Evolutionary conservation across 75 land plant species (phyloP).

Genomic region (Cupressus sempervirens): DNA sequence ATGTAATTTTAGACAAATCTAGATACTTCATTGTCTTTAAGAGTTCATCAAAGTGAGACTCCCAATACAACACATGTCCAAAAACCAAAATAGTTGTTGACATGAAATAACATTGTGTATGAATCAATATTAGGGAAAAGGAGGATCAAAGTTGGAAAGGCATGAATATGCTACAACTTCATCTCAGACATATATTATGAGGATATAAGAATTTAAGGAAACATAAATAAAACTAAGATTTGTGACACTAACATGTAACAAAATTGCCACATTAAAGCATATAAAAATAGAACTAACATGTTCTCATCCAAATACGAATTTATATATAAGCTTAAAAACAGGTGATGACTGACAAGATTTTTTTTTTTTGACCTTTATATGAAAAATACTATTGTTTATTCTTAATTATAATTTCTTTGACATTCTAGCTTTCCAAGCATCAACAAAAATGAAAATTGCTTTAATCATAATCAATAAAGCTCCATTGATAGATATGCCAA

Average conservation of each 20-base stretch:
- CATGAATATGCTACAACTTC: neutral
- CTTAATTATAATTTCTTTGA: neutral
- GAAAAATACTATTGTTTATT: neutral
- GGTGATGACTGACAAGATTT: too few relatives aligned
- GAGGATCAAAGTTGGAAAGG: neutral
- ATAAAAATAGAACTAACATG: neutral
- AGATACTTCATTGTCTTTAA: conserved; percentile 82
- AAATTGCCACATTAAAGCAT: neutral
- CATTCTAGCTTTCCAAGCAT: neutral
- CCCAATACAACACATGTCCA: conserved; percentile 88
- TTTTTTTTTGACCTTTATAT: too few relatives aligned
- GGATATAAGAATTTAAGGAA: neutral
- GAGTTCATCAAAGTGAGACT: conserved; percentile 90
- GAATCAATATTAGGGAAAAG: neutral
- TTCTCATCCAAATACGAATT: neutral
- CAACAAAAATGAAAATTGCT: neutral
- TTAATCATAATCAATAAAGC: neutral
- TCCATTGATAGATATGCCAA: neutral
- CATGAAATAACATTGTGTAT: conserved; percentile 28
- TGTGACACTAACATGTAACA: neutral
- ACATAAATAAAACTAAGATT: neutral
- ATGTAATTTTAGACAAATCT: too few relatives aligned
- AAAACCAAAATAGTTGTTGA: conserved; percentile 70
- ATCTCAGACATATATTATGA: neutral
- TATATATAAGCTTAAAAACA: neutral